These are phyloP conservation scores for Tylopilus sp. DNA, from an alignment of 1,284 basidiomycete species.

Conservation along the genomic window DNA sequence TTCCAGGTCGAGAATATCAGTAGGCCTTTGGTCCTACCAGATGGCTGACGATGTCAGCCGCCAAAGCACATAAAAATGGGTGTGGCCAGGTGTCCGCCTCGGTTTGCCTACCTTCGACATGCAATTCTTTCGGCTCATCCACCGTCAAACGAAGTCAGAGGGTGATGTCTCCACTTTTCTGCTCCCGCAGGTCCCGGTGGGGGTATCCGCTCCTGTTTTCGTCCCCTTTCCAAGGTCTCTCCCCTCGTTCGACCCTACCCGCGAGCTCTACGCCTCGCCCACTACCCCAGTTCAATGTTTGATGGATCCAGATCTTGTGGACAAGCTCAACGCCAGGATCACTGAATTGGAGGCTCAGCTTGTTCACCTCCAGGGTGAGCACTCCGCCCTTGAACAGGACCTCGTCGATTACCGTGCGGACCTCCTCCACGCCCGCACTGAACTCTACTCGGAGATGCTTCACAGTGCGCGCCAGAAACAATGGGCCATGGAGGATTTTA, in stretches of 20 bases:
- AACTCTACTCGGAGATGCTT: slow-evolving; percentile 32
- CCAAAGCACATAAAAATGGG: slow-evolving; percentile 16
- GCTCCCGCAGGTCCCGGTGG: slow-evolving; percentile 7
- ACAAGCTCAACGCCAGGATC: slow-evolving; percentile 9
- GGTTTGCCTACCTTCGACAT: slow-evolving; percentile 18
- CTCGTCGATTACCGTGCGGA: slow-evolving; percentile 32
- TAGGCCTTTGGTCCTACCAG: background rate
- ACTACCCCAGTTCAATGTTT: background rate
- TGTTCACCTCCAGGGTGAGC: slow-evolving; percentile 15
- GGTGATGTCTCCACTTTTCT: slow-evolving; percentile 30
- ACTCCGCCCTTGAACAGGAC: slow-evolving; percentile 21
- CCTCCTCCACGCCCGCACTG: slow-evolving; percentile 29
- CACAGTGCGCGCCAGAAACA: slow-evolving; percentile 21
- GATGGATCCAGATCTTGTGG: background rate
- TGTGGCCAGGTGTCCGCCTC: background rate
- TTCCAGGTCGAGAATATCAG: background rate
- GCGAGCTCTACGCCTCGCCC: slow-evolving; percentile 22
- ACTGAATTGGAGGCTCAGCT: slow-evolving; percentile 15
- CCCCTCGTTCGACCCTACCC: slow-evolving; percentile 25
- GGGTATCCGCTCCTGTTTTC: slow-evolving; percentile 18
- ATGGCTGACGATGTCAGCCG: slow-evolving; percentile 25
- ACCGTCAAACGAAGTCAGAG: slow-evolving; percentile 38
- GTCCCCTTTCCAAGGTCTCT: slow-evolving; percentile 19
- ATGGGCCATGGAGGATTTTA: slow-evolving; percentile 28
- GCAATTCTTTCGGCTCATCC: slow-evolving; percentile 37